Evolutionary conservation across 805 yeast genomes (phyloP).

Genomic region (Barnettozyma populi): DNA sequence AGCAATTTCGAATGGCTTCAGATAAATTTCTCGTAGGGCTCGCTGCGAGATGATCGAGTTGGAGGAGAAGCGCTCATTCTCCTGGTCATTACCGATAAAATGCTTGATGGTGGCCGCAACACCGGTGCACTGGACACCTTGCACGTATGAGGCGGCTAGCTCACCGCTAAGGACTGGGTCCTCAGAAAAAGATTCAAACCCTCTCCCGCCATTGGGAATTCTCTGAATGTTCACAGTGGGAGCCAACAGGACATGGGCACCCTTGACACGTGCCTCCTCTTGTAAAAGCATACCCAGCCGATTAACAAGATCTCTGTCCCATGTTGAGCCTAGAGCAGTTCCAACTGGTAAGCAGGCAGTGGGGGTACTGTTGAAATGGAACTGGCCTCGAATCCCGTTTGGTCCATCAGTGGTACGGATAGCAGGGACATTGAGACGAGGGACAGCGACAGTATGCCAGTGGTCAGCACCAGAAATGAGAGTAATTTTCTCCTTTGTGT

Average conservation of each 20-base stretch:
- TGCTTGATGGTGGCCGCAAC: constrained; percentile 35
- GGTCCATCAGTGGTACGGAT: constrained; percentile 53
- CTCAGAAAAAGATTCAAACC: constrained; percentile 55
- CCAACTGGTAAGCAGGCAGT: constrained; percentile 57
- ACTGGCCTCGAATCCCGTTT: constrained; percentile 50
- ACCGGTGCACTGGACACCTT: constrained; percentile 46
- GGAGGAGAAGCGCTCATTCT: constrained; percentile 43
- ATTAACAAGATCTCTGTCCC: constrained; percentile 40
- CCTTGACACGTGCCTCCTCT: constrained; percentile 46
- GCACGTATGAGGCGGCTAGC: constrained; percentile 39
- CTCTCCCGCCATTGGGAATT: constrained; percentile 55
- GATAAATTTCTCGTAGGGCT: constrained; percentile 57
- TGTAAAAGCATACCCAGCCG: constrained; percentile 48
- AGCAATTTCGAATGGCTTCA: constrained; percentile 56
- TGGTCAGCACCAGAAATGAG: constrained; percentile 33
- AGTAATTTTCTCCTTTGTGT: constrained; percentile 14
- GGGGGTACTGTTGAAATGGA: constrained; percentile 43
- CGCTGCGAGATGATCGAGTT: constrained; percentile 47
- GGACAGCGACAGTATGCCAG: constrained; percentile 39
- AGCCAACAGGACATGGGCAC: constrained; percentile 43
- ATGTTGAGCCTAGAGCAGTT: constrained; percentile 51
- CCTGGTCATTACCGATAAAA: constrained; percentile 50
- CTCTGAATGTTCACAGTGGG: constrained; percentile 48
- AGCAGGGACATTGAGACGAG: constrained; percentile 36
- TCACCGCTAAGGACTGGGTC: constrained; percentile 47